These are phyloP conservation scores for Irpex rosettiformis DNA, from an alignment of 1,284 basidiomycete genomes.

Conservation along the genomic window DNA sequence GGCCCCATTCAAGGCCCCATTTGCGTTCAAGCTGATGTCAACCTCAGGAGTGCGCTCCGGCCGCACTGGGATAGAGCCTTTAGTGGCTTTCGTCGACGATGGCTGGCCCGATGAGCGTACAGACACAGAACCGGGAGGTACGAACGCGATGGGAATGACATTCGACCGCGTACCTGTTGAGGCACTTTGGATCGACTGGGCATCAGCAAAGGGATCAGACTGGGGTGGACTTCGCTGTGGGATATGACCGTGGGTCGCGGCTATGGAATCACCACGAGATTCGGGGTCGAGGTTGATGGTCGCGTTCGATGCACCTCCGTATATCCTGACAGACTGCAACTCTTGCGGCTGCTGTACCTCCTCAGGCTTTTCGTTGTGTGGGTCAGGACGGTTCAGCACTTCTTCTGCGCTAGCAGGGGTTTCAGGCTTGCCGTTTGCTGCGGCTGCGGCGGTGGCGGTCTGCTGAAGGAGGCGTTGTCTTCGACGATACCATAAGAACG, in stretches of 20 bases:
- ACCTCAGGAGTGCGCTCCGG: constrained; percentile 61
- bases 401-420: constrained; percentile 68
- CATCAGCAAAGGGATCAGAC: constrained; percentile 74
- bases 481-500: constrained; percentile 66
- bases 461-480: constrained; percentile 30
- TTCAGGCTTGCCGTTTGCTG: constrained; percentile 49
- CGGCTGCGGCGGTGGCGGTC: constrained; percentile 23
- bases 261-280: constrained; percentile 34
- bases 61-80: constrained; percentile 40
- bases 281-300: constrained; percentile 60
- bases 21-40: constrained; percentile 56
- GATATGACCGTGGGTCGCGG: constrained; percentile 23
- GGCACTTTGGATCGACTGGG: constrained; percentile 71
- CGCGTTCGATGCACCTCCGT: constrained; percentile 39
- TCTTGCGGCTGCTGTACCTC: constrained; percentile 27
- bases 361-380: constrained; percentile 54
- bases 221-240: constrained; percentile 31
- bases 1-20: constrained; percentile 52
- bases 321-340: constrained; percentile 43
- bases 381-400: constrained; percentile 75
- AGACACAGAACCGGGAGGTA: constrained; percentile 52
- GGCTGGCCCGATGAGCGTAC: constrained; percentile 24
- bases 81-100: constrained; percentile 28
- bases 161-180: constrained; percentile 73
- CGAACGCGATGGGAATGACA: constrained; percentile 80